Percentiles rank a stretch among this genome's conserved stretches.
Evolutionary conservation across 2,329 filamentous ascomycete species (phyloP).

Genomic region (Penicillium digitatum): DNA sequence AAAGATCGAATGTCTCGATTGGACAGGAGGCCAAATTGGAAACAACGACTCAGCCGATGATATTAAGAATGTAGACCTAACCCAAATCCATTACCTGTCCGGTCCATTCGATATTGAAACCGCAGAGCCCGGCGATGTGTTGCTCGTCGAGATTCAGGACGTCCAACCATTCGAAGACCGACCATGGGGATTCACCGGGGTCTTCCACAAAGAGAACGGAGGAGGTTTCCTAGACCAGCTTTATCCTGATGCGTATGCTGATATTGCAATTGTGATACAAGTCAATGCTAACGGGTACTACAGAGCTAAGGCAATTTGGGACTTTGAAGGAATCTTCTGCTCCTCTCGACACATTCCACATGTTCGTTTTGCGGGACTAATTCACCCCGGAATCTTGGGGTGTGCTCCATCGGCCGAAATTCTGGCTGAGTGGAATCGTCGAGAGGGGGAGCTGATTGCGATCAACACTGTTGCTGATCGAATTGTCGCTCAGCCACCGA

Average conservation of each 20-base stretch:
- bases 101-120: constrained; percentile 84
- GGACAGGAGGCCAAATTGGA: constrained; percentile 72
- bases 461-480: constrained; percentile 62
- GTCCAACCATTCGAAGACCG: constrained; percentile 82
- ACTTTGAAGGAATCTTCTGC: constrained; percentile 75
- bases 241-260: constrained; percentile 70
- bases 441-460: constrained; percentile 74
- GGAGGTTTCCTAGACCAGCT: constrained; percentile 85
- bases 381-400: constrained; percentile 87
- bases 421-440: constrained; percentile 75
- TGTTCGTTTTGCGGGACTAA: constrained; percentile 82
- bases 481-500: constrained; percentile 72
- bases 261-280: not conserved
- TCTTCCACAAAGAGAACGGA: constrained; percentile 76
- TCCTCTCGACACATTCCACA: constrained; percentile 81
- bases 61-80: constrained; percentile 77
- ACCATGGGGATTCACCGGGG: constrained; percentile 85
- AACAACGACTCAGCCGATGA: constrained; percentile 92
- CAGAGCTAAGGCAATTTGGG: constrained; percentile 68
- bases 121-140: constrained; percentile 77
- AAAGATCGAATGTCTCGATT: constrained; percentile 90
- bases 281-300: not conserved
- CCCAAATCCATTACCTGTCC: constrained; percentile 78
- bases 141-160: constrained; percentile 87
- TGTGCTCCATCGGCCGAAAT: constrained; percentile 79